Evolutionary conservation across 108 stramenopile genomes (phyloP).

Genomic region (Aurantiochytrium sp.): DNA sequence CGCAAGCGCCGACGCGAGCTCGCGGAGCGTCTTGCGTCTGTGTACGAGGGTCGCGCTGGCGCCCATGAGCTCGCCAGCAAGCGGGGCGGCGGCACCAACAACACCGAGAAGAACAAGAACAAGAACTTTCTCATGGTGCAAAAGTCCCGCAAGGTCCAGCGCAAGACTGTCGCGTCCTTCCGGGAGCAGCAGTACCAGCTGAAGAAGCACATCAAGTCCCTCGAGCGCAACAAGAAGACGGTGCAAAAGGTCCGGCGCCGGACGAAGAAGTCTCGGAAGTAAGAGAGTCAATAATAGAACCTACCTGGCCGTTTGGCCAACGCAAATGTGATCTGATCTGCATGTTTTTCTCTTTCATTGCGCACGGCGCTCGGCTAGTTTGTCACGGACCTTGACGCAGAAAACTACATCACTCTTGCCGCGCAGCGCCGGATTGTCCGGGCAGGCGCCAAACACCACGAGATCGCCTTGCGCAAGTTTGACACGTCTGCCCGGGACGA

Average conservation of each 20-base stretch:
- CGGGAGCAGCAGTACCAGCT: constrained; percentile 27
- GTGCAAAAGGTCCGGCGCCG: constrained; percentile 6
- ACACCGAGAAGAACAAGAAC: constrained; percentile 78
- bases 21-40: neutral
- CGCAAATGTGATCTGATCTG: neutral
- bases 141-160: constrained; percentile 14
- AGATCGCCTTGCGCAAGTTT: neutral
- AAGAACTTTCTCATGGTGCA: constrained; percentile 82
- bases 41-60: constrained; percentile 16
- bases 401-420: neutral
- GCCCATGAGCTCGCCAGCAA: constrained; percentile 30
- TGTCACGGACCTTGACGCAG: neutral
- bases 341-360: neutral
- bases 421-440: neutral
- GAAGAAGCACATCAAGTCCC: neutral
- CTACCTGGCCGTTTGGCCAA: no score
- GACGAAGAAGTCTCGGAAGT: neutral
- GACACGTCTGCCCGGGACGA: neutral
- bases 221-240: constrained; percentile 9
- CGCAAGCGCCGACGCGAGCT: constrained; percentile 26
- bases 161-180: constrained; percentile 6
- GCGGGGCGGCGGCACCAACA: constrained; percentile 79
- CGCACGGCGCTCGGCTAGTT: neutral
- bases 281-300: neutral
- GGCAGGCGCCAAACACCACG: neutral